A percentile compares a stretch with the other conserved stretches of the same genome.
Evolutionary conservation across 83 land plant genomes (phyloP).

Genomic region (Diphasiastrum complanatum): DNA sequence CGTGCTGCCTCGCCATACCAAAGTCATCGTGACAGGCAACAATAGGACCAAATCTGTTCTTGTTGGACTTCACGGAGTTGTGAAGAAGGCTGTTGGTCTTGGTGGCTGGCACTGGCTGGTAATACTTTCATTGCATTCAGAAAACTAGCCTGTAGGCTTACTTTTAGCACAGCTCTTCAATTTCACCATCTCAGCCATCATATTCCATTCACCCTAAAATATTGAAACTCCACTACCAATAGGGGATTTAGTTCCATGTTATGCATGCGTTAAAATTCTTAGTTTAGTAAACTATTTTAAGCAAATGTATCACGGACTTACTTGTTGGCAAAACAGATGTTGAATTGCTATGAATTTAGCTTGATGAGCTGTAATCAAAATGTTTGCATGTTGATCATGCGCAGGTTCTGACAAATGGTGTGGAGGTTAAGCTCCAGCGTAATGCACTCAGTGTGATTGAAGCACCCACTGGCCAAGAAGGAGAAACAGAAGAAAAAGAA

Average conservation of each 20-base stretch:
- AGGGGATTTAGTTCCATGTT: no score
- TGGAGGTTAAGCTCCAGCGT: conserved; percentile 51
- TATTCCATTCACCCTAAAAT: no score
- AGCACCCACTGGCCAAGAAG: conserved; percentile 42
- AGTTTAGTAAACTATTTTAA: no score
- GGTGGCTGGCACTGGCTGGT: conserved; percentile 35
- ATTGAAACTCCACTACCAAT: no score
- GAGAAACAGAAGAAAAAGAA: conserved; percentile 27
- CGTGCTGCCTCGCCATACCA: conserved; percentile 27
- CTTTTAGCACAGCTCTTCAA: no score
- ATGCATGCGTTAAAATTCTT: no score
- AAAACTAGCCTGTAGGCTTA: background rate
- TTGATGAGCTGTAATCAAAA: no score
- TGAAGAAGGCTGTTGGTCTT: conserved; percentile 20
- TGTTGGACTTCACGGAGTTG: conserved; percentile 21
- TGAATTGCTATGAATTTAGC: no score
- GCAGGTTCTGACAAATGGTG: conserved; percentile 48
- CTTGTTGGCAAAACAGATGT: no score
- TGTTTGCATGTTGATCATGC: background rate
- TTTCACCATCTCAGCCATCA: no score
- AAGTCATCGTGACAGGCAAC: conserved; percentile 25
- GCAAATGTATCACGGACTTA: no score
- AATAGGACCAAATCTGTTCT: conserved; percentile 16
- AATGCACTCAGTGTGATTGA: conserved; percentile 54
- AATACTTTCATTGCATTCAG: background rate